Base-by-base conservation (phyloP, 495 filamentous ascomycete genomes). In the Trichoderma asperelloides region DNA sequence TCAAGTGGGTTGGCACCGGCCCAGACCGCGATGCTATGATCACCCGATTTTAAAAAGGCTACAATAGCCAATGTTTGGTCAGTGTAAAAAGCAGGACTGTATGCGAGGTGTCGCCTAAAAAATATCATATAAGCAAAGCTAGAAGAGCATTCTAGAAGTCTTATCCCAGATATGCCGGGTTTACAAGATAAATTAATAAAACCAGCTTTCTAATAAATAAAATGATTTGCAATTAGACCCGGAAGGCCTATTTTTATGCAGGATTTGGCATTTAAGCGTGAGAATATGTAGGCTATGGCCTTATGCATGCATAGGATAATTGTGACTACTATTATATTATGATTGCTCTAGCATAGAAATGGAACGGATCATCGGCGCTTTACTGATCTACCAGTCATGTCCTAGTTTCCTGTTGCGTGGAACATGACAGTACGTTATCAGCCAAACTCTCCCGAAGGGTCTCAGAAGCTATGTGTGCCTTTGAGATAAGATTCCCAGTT, bases 1-100 rank as follows among this genome's bases (percentile, higher is more conserved):
- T 68, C 63, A 64, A 63, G 64, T 69, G 49, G n/a, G 66, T 69
- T 64, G 68, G 68, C 28, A 66, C 64, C 8, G 68, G 68, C n/a
- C 64, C 64, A 8, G 64, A 69, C 30, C 68, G 68, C 18, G 68
- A 66, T 64, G 68, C 13, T 30, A 69, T 69, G 68, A 66, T 69
- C 64, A 18, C 55, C 41, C 65, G 65, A 4, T 25, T 55, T 25
- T 55, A 55, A 55, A 55, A 45, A 18, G 41, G 5, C 41, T 45
- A 6, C 41, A 5, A 45, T 16, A 45, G 41, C 41, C 13, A 0
- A 45, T 18, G 16, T 45, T 45, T 9, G 41, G 41, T 43, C 12
- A 12, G 11, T 45, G 41, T 16, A 45, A 45, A 45, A 13, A 45
- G 41, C 6, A 45, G 41, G 18, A 45, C 9, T 18, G 41, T 45